phyloP scores from a whole-genome alignment of 169 alveolate genomes.

The Plasmodium malariae region DNA sequence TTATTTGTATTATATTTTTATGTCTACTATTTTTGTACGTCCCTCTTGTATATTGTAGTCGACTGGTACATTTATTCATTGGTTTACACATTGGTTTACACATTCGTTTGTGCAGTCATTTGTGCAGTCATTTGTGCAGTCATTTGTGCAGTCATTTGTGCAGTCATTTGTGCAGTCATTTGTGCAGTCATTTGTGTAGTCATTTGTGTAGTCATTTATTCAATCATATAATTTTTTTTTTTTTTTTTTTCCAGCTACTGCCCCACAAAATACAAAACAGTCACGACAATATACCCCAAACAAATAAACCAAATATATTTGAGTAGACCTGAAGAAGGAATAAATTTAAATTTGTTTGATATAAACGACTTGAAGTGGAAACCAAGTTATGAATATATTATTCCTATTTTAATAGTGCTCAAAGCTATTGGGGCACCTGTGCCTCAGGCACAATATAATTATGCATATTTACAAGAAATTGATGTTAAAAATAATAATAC shows the following conservation, averaged over 20 bases:
- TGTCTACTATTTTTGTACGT: not conserved
- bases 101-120: too few species aligned
- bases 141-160: too few species aligned
- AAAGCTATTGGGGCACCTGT: constrained; percentile 54
- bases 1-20: not conserved
- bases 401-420: constrained; percentile 52
- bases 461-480: constrained; percentile 58
- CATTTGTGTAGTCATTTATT: too few species aligned
- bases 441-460: constrained; percentile 60
- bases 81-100: too few species aligned
- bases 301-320: constrained; percentile 41
- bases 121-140: too few species aligned
- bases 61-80: too few species aligned
- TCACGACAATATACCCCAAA: constrained; percentile 30
- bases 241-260: constrained; percentile 9
- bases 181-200: too few species aligned
- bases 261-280: constrained; percentile 48
- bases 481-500: constrained; percentile 8
- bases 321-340: constrained; percentile 54
- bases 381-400: constrained; percentile 58
- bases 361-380: constrained; percentile 55
- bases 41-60: not conserved
- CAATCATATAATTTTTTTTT: too few species aligned
- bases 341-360: constrained; percentile 32
- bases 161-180: too few species aligned